Evolutionary conservation across 1,284 basidiomycete species (phyloP), one percentile per base, ranked within the genome.

Genomic region (Rugosomyces carneus): DNA sequence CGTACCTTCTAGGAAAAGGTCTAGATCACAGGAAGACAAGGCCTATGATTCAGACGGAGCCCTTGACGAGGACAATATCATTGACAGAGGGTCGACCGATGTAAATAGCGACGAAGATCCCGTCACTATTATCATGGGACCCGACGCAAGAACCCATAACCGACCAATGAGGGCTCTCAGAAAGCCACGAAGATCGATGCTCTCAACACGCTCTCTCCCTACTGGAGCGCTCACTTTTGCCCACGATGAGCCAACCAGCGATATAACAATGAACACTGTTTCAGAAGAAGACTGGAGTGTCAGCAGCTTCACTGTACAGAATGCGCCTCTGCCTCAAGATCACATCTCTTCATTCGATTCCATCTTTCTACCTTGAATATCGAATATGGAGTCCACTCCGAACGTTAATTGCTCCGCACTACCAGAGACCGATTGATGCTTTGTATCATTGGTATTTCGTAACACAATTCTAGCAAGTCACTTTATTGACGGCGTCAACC

Each of bases 121-220:
- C n/a, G 13, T 54, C 27, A 19, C 45, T 32, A 53, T 45, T 34
- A 45, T 29, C 18, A 15, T 43, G 23, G 18, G 42, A 1, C 38
- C 38, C n/a, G 38, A 47, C n/a, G 34, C 32, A 20, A 29, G 10
- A 13, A 19, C 10, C n/a, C 26, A 43, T n/a, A 24, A 31, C 18
- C 63, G 70, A 46, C 62, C 67, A 37, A 62, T 70, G 7, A 73
- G 67, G 52, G 62, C 71, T 41, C 57, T 74, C 37, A 60, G 60
- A 47, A 67, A 58, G 40, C 56, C 64, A 11, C 56, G 57, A 41
- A 63, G 61, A 45, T 44, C 57, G 16, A 52, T 69, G 50, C 45
- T 60, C 47, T 53, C 60, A 24, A 67, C 66, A 4, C 64, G 56
- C 29, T 72, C 70, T 38, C 56, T 72, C 38, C 70, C 70, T 20